phyloP scores from a whole-genome alignment of 345 rosid genomes.

The Geranium rotundifolium region DNA sequence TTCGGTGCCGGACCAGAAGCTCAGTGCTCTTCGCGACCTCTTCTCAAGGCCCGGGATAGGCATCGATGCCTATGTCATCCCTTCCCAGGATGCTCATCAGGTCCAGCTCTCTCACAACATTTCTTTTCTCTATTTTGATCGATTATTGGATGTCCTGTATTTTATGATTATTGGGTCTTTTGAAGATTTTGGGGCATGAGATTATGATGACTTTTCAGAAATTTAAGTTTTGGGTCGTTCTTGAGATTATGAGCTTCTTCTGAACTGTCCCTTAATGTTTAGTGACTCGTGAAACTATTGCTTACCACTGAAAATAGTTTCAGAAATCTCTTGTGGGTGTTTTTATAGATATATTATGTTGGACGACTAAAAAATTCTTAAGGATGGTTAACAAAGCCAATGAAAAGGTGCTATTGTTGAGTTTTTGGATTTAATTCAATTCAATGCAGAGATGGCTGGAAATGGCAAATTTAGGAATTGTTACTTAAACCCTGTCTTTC shows the following conservation, averaged over 20 bases:
- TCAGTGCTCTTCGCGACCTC: constrained; percentile 47
- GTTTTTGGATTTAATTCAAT: too few species aligned
- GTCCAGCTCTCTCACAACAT: constrained; percentile 13
- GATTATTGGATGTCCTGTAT: not conserved
- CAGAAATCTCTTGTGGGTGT: too few species aligned
- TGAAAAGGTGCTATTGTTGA: not conserved
- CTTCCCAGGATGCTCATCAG: constrained; percentile 98
- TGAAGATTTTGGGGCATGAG: not conserved
- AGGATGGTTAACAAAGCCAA: not conserved
- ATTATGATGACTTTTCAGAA: not conserved
- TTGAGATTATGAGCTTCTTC: not conserved
- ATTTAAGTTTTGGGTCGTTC: not conserved
- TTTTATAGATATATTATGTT: too few species aligned
- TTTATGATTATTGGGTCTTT: not conserved
- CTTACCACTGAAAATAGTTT: too few species aligned
- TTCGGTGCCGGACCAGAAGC: constrained; percentile 57
- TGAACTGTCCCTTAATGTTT: not conserved
- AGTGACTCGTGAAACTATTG: too few species aligned
- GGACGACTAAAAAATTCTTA: too few species aligned
- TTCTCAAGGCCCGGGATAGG: constrained; percentile 61
- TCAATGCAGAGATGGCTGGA: too few species aligned
- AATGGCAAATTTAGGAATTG: too few species aligned
- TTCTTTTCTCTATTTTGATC: not conserved
- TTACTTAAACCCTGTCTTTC: too few species aligned
- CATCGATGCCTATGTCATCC: constrained; percentile 86